These are phyloP conservation scores for Pseudonitzschia multiseries DNA, from an alignment of 108 stramenopile genomes.

Conservation along the genomic window DNA sequence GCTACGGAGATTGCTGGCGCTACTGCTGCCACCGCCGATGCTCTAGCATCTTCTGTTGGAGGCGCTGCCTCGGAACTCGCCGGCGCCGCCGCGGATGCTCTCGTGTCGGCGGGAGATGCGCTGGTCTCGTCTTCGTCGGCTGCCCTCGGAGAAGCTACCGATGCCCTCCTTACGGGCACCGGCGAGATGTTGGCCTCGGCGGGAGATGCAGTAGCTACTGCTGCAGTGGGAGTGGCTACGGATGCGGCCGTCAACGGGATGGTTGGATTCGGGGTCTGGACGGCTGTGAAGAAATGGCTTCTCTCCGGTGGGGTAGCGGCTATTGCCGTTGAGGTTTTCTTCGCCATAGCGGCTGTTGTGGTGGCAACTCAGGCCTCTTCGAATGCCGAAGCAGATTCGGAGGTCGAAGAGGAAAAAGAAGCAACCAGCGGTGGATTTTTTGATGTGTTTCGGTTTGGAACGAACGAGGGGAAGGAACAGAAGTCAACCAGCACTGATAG, in stretches of 20 bases:
- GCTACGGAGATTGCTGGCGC: neutral
- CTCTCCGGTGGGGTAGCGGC: conserved; percentile 12
- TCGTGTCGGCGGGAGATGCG: neutral
- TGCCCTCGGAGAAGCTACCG: neutral
- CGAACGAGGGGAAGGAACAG: too few species aligned
- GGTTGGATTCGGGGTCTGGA: conserved; percentile 7
- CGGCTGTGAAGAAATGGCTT: conserved; percentile 2
- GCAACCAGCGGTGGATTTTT: too few species aligned
- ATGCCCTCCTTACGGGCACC: neutral
- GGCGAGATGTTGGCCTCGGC: conserved; percentile 16
- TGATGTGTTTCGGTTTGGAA: too few species aligned
- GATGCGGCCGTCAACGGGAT: conserved; percentile 2
- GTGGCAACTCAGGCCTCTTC: neutral
- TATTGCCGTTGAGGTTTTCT: conserved; percentile 3
- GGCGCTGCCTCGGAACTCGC: neutral
- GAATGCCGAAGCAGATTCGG: neutral
- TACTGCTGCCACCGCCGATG: neutral
- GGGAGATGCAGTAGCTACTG: conserved; percentile 12
- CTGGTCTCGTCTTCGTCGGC: neutral
- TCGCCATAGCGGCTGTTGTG: conserved; percentile 3
- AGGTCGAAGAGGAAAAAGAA: neutral
- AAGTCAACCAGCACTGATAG: too few species aligned
- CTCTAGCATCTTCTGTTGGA: neutral
- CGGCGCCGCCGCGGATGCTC: neutral
- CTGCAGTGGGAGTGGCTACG: conserved; percentile 2